Evolutionary conservation across 805 yeast species (phyloP).

Genomic region (Saccharomycopsis sp.): DNA sequence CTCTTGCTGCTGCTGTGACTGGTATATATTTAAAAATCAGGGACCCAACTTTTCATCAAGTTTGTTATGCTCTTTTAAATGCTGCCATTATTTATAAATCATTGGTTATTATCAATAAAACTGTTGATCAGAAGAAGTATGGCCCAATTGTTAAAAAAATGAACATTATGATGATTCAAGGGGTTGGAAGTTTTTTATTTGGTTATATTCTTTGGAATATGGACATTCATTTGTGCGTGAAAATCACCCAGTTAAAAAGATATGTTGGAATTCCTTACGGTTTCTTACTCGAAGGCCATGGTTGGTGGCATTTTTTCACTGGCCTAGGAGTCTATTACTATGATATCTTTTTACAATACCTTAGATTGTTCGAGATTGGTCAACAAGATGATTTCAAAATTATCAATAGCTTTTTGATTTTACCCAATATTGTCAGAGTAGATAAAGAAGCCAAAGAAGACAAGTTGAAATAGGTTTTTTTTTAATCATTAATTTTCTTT

Average conservation of each 20-base stretch:
- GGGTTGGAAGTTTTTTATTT: constrained; percentile 50
- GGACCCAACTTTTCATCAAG: constrained; percentile 84
- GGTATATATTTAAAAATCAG: constrained; percentile 59
- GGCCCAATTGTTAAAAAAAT: constrained; percentile 26
- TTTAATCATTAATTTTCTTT: no score
- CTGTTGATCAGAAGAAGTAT: constrained; percentile 8
- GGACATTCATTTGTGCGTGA: constrained; percentile 67
- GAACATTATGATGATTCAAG: constrained; percentile 44
- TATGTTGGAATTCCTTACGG: constrained; percentile 76
- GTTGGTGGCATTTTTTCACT: constrained; percentile 93
- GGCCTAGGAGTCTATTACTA: constrained; percentile 84
- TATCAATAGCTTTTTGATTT: no score
- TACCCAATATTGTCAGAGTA: no score
- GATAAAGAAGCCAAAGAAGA: no score
- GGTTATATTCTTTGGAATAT: constrained; percentile 87
- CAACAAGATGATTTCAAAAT: constrained; percentile 36
- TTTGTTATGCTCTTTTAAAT: constrained; percentile 71
- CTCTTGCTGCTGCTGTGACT: constrained; percentile 47
- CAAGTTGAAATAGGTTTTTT: no score
- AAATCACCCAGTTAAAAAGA: constrained; percentile 13
- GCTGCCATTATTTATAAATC: constrained; percentile 61
- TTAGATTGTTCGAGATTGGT: constrained; percentile 56
- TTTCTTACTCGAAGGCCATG: constrained; percentile 79
- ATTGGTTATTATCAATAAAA: constrained; percentile 31
- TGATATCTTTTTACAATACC: constrained; percentile 66